A percentile compares a stretch with the other conserved stretches of the same genome.
Conservation (phyloP, 2,329 filamentous ascomycete genomes). For the Talaromyces funiculosus region DNA sequence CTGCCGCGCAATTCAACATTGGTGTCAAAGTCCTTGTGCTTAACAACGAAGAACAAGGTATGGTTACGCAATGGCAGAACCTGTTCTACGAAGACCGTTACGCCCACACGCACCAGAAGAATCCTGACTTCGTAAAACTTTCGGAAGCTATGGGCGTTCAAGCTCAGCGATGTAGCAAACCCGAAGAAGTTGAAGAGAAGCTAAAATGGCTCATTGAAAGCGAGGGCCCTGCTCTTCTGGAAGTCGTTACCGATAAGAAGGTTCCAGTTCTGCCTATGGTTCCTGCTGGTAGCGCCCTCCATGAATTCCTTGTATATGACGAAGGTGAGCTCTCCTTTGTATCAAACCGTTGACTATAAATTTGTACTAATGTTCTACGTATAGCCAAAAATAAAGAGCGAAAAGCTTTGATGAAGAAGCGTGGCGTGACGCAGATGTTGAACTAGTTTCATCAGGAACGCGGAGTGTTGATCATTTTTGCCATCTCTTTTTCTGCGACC, state of each 20-base stretch:
- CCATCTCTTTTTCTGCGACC: conserved; percentile 24
- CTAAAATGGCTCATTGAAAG: conserved; percentile 84
- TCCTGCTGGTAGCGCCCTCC: conserved; percentile 74
- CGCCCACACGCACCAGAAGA: conserved; percentile 85
- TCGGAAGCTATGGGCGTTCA: conserved; percentile 86
- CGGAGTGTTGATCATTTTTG: background rate
- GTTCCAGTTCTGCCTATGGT: conserved; percentile 95
- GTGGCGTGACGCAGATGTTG: conserved; percentile 35
- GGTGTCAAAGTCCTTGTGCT: conserved; percentile 90
- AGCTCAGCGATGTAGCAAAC: conserved; percentile 63
- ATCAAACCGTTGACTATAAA: background rate
- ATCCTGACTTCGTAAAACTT: conserved; percentile 94
- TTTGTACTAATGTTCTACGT: conserved; percentile 22
- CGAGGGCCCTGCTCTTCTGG: conserved; percentile 86
- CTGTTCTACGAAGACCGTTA: conserved; percentile 95
- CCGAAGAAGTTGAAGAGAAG: conserved; percentile 69
- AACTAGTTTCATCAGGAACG: background rate
- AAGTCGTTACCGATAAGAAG: conserved; percentile 79
- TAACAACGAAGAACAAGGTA: conserved; percentile 97
- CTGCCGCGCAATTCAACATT: conserved; percentile 92
- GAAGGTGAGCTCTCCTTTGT: conserved; percentile 50
- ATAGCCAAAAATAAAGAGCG: conserved; percentile 63
- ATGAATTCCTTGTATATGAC: conserved; percentile 91
- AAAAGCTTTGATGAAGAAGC: conserved; percentile 60
- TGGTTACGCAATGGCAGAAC: conserved; percentile 98